Evolutionary conservation across 345 rosid genomes (phyloP), one percentile per base, ranked within the genome.

Genomic region (Euphorbia pulcherrima): DNA sequence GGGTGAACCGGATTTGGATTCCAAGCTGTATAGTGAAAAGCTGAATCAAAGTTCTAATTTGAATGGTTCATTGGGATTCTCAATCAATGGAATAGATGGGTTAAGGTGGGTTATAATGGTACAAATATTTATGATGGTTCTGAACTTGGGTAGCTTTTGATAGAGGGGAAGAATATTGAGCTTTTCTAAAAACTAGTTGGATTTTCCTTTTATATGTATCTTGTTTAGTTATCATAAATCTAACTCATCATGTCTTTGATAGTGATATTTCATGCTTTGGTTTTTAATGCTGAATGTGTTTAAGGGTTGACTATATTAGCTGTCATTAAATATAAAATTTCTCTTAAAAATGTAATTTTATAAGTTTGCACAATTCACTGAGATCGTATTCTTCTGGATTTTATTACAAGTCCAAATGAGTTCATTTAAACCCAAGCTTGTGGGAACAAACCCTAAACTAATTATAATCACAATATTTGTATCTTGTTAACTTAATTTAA

Each of bases 31-130:
- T 14, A 77, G 40, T 66, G 70, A 55, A 16, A 60, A 60, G 53
- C 30, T 23, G 65, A 70, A 68, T 61, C 78, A 60, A 65, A 75
- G 68, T 69, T 69, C 83, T 51, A 24, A 58, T 78, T 71, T 60
- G 21, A 24, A 69, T 50, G 65, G 62, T 26, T 80, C 87, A 61
- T 69, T 59, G 79, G 87, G 87, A 77, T 79, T 60, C 71, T 71
- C 87, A 70, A 81, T 71, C 72, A n/a, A 61, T 26, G 63, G 53
- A 12, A 33, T 53, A 59, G 48, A 53, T 72, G 84, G 68, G 59
- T 66, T 75, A 47, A 24, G 62, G 62, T 62, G 46, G 67, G 59
- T 77, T 61, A 50, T 78, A 21, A 20, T 63, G 52, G 64, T 75
- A 26, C 53, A 71, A 10, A 4, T 60, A 40, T 41, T 67, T 18